A percentile compares a stretch with the other conserved stretches of the same genome.
phyloP scores from a whole-genome alignment of 1,284 basidiomycete species.

The Cryptococcus depauperatus region DNA sequence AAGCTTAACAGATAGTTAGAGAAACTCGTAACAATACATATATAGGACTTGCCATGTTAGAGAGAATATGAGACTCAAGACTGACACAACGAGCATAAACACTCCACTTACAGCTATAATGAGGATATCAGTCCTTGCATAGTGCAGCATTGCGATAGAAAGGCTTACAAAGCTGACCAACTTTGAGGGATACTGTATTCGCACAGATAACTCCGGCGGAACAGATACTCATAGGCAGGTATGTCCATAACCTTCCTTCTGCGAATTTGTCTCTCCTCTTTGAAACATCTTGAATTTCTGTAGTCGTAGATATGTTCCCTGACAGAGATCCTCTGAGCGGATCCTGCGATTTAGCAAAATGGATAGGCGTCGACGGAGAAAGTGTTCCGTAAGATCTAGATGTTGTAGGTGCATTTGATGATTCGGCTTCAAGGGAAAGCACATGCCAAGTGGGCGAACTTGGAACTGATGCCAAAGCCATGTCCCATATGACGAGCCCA shows the following conservation, averaged over 20 bases:
- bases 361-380: not conserved
- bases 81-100: constrained; percentile 15
- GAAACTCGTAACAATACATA: not conserved
- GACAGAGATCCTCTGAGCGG: too few relatives aligned
- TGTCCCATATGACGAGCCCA: constrained; percentile 36
- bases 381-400: constrained; percentile 9
- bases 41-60: constrained; percentile 17
- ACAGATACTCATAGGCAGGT: constrained; percentile 17
- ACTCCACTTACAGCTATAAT: constrained; percentile 9
- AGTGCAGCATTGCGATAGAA: not conserved
- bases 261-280: constrained; percentile 25
- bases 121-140: not conserved
- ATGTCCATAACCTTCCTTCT: constrained; percentile 22
- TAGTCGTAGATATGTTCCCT: too few relatives aligned
- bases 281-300: not conserved
- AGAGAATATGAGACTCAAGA: constrained; percentile 14
- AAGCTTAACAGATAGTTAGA: constrained; percentile 9
- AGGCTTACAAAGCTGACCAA: constrained; percentile 22
- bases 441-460: constrained; percentile 8
- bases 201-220: constrained; percentile 19
- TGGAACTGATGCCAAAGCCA: constrained; percentile 26
- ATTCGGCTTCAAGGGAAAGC: not conserved
- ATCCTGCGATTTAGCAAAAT: not conserved
- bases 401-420: not conserved
- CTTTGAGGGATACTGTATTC: constrained; percentile 8